Evolutionary conservation across 2,329 filamentous ascomycete genomes (phyloP), one percentile per base, ranked within the genome.

Genomic region (Byssochlamys sp.): DNA sequence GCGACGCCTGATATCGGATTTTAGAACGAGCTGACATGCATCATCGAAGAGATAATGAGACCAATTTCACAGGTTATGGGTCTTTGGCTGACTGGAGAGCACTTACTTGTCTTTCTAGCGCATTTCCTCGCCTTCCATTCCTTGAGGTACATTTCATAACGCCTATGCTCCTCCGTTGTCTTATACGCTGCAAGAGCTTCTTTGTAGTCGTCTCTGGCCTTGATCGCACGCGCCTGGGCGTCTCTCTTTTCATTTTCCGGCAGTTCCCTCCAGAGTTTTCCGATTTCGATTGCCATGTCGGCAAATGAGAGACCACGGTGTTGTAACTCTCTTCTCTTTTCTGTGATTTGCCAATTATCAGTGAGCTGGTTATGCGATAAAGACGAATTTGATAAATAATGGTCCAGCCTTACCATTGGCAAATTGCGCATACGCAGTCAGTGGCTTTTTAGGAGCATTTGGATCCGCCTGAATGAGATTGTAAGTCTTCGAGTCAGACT

Each of bases 221-320:
- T 33, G 19, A 56, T 55, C 6, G 57, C 57, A 14, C 50, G 26
- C 2, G 48, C 24, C 25, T 58, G 54, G 12, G 57, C 57, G 19
- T 48, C 26, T 11, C 33, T 55, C 57, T 58, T 58, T 29, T 58
- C 57, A 25, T 53, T 25, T 26, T 56, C 54, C 7, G 57, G 57
- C 26, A 58, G 49, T 53, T 58, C 57, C 33, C 57, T 58, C 53
- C 57, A 58, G 4, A 58, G 35, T 19, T 33, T 58, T 10, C 57
- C 57, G 10, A 58, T 58, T 27, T 58, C 57, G 24, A 58, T 58
- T 25, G 57, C 57, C 57, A 58, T 58, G n/a, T 58, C 54, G 11
- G 57, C 53, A 26, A 58, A 58, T 12, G 57, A 55, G 25, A 58
- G 54, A 26, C 33, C 57, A 6, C 39, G 51, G 50, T 55, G 52